phyloP scores from a whole-genome alignment of 306 rosid genomes.

The Lupinus albus region DNA sequence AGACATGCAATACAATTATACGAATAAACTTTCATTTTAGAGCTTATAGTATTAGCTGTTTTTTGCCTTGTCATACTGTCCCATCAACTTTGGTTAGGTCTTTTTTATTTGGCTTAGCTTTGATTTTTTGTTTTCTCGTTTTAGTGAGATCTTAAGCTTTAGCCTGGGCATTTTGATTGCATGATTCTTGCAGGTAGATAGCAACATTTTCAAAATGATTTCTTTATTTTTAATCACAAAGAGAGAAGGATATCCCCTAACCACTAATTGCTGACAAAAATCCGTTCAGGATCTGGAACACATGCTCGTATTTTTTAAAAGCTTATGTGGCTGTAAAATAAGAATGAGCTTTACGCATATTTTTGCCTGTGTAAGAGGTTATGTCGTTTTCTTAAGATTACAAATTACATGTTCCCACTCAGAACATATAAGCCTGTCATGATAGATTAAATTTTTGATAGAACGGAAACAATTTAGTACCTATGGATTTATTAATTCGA shows the following conservation, averaged over 20 bases:
- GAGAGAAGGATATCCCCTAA: not conserved
- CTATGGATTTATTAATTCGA: slow-evolving; percentile 2
- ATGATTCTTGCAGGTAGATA: not conserved
- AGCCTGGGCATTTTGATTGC: not conserved
- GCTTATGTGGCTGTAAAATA: not conserved
- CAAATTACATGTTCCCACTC: not conserved
- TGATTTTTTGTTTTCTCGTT: not conserved
- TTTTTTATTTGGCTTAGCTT: not conserved
- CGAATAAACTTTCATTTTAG: slow-evolving; percentile 13
- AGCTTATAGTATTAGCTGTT: not conserved
- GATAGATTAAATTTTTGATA: not conserved
- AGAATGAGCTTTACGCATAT: not conserved
- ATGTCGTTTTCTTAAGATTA: not conserved
- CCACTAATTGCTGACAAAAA: not conserved
- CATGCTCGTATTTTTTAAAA: not conserved
- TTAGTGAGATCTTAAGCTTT: not conserved
- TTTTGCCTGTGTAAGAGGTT: not conserved
- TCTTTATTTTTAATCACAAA: not conserved
- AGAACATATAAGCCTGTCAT: not conserved
- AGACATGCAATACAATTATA: not conserved
- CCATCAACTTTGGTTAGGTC: not conserved
- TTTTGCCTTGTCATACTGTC: not conserved
- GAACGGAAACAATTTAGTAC: not conserved
- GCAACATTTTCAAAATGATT: not conserved
- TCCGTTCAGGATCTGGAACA: not conserved